Evolutionary conservation across 2,329 filamentous ascomycete species (phyloP).

Genomic region (Penicillium capsulatum): DNA sequence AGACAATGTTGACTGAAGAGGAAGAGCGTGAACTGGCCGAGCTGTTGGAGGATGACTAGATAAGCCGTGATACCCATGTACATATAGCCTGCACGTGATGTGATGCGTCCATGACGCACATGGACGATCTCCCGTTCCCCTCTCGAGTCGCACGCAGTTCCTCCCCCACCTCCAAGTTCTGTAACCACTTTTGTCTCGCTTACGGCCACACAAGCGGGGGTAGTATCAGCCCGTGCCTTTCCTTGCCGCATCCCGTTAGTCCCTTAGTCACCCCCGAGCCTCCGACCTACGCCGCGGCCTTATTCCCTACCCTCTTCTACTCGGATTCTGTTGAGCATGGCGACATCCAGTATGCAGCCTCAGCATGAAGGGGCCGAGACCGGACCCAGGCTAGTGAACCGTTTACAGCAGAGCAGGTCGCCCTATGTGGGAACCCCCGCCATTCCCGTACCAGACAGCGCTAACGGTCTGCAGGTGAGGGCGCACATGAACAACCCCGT

Average conservation of each 20-base stretch:
- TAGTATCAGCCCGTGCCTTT: slow-evolving; percentile 12
- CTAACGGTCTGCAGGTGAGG: slow-evolving; percentile 51
- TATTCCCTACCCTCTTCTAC: slow-evolving; percentile 1
- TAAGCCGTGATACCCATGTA: slow-evolving; percentile 15
- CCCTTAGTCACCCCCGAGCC: not conserved
- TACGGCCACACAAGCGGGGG: slow-evolving; percentile 11
- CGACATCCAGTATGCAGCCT: slow-evolving; percentile 27
- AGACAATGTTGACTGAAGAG: slow-evolving; percentile 68
- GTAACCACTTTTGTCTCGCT: slow-evolving; percentile 6
- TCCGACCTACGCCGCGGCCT: slow-evolving; percentile 5
- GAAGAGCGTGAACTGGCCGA: slow-evolving; percentile 91
- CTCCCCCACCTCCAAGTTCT: slow-evolving; percentile 17
- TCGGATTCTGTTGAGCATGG: not conserved
- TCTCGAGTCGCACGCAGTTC: slow-evolving; percentile 10
- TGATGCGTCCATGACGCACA: slow-evolving; percentile 33
- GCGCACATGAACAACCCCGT: slow-evolving; percentile 77
- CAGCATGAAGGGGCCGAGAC: slow-evolving; percentile 24
- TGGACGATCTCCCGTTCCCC: slow-evolving; percentile 28
- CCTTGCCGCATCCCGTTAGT: slow-evolving; percentile 14
- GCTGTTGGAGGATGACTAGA: slow-evolving; percentile 68
- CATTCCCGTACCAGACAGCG: slow-evolving; percentile 1
- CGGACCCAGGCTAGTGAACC: slow-evolving; percentile 48
- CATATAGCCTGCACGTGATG: slow-evolving; percentile 22
- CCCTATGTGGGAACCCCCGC: slow-evolving; percentile 55
- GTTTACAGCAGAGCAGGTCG: slow-evolving; percentile 58